These are phyloP conservation scores for Fusarium sp. DNA, from an alignment of 2,329 filamentous ascomycete species.

Conservation along the genomic window DNA sequence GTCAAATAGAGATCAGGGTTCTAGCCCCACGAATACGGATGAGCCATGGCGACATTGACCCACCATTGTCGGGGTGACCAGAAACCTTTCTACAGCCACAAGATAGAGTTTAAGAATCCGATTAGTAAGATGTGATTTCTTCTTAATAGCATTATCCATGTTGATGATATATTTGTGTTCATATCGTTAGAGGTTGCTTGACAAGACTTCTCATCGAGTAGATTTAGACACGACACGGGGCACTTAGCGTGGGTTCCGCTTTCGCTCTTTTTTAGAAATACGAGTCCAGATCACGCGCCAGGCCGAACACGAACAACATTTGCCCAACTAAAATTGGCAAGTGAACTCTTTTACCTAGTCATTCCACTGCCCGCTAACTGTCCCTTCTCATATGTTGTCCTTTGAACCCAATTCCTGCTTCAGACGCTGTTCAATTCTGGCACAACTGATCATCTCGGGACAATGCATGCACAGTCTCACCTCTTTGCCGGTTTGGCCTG, in stretches of 20 bases:
- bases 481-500: conserved; percentile 18
- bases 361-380: background rate
- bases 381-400: background rate
- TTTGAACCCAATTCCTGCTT: background rate
- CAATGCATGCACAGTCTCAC: conserved; percentile 18
- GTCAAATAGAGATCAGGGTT: background rate
- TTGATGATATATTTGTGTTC: no score
- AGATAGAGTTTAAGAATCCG: background rate
- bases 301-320: no score
- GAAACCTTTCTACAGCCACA: background rate
- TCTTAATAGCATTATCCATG: background rate
- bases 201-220: no score
- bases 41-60: background rate
- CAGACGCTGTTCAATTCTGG: background rate
- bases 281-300: no score
- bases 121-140: background rate
- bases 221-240: no score
- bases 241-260: no score
- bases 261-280: no score
- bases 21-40: conserved; percentile 9
- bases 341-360: background rate
- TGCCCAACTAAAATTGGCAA: no score
- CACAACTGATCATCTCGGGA: background rate
- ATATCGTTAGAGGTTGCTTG: no score
- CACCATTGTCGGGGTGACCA: conserved; percentile 14